A percentile compares a stretch with the other conserved stretches of the same genome.
Conservation (phyloP, 169 alveolate genomes). For the Babesia caballi region DNA sequence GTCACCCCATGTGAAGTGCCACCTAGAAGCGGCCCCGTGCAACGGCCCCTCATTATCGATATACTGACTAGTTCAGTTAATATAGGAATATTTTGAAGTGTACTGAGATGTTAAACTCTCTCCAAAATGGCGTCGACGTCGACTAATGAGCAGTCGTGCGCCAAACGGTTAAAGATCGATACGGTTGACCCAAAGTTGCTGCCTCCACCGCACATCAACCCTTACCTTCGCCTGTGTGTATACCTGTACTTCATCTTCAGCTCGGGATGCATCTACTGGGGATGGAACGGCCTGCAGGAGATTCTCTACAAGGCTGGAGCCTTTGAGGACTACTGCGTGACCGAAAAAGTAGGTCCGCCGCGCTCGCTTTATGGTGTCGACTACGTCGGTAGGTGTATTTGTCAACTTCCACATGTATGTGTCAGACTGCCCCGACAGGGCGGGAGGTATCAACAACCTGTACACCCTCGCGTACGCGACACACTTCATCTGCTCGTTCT, state of each 20-base stretch:
- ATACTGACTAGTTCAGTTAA: too few species aligned
- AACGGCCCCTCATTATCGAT: too few species aligned
- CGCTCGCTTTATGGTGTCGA: neutral
- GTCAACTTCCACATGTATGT: too few species aligned
- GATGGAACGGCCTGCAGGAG: slow-evolving; percentile 59
- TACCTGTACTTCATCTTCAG: neutral
- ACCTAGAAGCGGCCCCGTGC: too few species aligned
- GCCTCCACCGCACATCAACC: slow-evolving; percentile 13
- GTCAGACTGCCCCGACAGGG: slow-evolving; percentile 39
- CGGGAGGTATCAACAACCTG: slow-evolving; percentile 40
- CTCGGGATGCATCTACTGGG: slow-evolving; percentile 61
- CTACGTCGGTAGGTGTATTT: slow-evolving; percentile 1
- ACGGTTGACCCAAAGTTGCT: slow-evolving; percentile 1
- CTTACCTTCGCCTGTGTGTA: neutral
- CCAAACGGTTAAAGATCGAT: neutral
- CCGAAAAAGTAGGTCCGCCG: neutral
- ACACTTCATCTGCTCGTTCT: slow-evolving; percentile 31
- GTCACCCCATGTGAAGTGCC: too few species aligned
- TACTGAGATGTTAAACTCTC: neutral
- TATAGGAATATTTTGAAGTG: neutral
- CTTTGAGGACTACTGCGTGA: slow-evolving; percentile 35
- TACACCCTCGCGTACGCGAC: slow-evolving; percentile 44
- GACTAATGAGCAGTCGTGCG: neutral
- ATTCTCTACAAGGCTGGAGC: slow-evolving; percentile 57
- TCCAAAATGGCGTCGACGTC: neutral